These are phyloP conservation scores for Cercospora beticola DNA, from an alignment of 2,329 filamentous ascomycete species.

Conservation along the genomic window DNA sequence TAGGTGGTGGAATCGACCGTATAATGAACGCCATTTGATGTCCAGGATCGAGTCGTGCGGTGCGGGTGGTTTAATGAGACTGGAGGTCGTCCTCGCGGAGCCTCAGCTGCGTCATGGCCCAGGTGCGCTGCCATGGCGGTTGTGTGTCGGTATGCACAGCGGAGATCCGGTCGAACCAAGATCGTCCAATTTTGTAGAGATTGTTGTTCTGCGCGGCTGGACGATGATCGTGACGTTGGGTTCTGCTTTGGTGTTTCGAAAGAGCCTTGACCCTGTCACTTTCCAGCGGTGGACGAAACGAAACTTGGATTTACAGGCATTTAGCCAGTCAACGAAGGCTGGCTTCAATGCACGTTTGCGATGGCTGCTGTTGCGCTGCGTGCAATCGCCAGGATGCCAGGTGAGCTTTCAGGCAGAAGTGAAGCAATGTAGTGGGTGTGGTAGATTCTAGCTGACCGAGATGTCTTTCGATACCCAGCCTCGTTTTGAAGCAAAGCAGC, in stretches of 20 bases:
- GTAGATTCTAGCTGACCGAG: not conserved
- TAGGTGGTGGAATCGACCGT: slow-evolving; percentile 33
- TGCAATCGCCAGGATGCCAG: slow-evolving; percentile 3
- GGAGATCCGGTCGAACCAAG: slow-evolving; percentile 9
- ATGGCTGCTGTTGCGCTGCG: not conserved
- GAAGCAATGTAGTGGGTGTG: not conserved
- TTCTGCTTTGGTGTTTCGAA: slow-evolving; percentile 4
- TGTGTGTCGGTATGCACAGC: not conserved
- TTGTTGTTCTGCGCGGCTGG: not conserved
- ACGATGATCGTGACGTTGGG: slow-evolving; percentile 9
- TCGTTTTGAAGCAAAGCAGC: slow-evolving; percentile 5
- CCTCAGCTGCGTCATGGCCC: slow-evolving; percentile 19
- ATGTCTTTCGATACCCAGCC: slow-evolving; percentile 3
- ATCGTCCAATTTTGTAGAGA: slow-evolving; percentile 3
- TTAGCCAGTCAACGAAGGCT: not conserved
- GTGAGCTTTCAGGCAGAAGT: not conserved
- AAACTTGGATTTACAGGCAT: slow-evolving; percentile 13
- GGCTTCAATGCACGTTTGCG: not conserved
- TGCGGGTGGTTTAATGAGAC: slow-evolving; percentile 21
- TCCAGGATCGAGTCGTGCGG: slow-evolving; percentile 29
- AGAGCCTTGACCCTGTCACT: slow-evolving; percentile 4
- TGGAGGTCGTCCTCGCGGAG: slow-evolving; percentile 9
- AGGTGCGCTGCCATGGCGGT: slow-evolving; percentile 15
- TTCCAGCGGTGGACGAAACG: slow-evolving; percentile 1
- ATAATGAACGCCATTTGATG: slow-evolving; percentile 30